Base-by-base conservation (phyloP, 2,329 filamentous ascomycete genomes). In the Alternaria arbusti region DNA sequence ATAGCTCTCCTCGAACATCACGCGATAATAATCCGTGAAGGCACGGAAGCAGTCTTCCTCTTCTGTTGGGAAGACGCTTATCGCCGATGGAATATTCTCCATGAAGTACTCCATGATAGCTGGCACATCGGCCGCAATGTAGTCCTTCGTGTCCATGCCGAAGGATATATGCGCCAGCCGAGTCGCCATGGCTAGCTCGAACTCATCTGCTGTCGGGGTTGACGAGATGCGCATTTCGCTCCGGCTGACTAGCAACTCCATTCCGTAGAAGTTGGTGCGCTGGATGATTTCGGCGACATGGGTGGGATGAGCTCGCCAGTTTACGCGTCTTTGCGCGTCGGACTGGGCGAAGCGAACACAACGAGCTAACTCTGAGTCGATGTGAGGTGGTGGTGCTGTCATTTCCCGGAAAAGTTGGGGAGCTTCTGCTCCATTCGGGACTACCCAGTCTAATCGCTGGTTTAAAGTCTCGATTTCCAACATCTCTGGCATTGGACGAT, bases 341-440 rank as follows among this genome's bases (percentile, higher is more conserved):
- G 54, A 61, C 22, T 56, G 54, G 9, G 64, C 57, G 11, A 60
- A 66, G 11, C 64, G 61, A 23, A 64, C 44, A 44, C 57, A 64
- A 20, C 61, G 61, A 17, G 54, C 40, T 8, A 59, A 25, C n/a
- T 61, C 26, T 3, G 61, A 56, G 17, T 28, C 8, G 10, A 40
- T 49, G 7, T 47, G 17, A 0, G 25, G n/a, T 26, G 49, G 47
- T 8, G 55, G 44, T 32, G 13, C 23, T 12, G 43, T 9, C 25
- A 57, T n/a, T 1, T 23, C 36, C 10, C 54, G 25, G 20, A 52
- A 20, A 1, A 52, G 54, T 1, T 15, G 20, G 11, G 26, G 36
- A 5, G 25, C 28, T 26, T 40, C 26, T 6, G 22, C 32, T 4
- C 22, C 11, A 23, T 13, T 12, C 15, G 23, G 26, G 8, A 47